Evolutionary conservation across 2,329 filamentous ascomycete species (phyloP).

Genomic region (Fusarium tuaranense): DNA sequence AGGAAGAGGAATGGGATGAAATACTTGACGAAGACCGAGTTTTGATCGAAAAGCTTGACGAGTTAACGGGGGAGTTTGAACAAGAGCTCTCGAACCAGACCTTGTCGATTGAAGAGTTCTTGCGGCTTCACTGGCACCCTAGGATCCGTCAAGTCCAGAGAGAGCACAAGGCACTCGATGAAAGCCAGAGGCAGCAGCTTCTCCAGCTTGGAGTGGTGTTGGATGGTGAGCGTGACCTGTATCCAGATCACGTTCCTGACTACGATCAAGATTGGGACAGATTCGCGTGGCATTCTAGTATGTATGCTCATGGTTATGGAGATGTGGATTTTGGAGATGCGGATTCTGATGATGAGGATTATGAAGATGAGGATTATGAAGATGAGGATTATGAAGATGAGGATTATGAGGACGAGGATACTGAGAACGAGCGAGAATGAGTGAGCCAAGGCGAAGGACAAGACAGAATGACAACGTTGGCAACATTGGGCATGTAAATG

Average conservation of each 20-base stretch:
- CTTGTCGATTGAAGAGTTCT: neutral
- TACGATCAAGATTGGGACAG: too few relatives aligned
- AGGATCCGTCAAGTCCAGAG: neutral
- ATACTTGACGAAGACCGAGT: neutral
- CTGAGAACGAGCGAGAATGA: neutral
- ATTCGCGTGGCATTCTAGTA: too few relatives aligned
- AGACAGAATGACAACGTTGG: neutral
- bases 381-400: neutral
- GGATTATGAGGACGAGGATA: neutral
- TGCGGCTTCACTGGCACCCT: neutral
- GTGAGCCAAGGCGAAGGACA: neutral
- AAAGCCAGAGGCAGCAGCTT: neutral
- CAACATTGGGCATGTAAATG: neutral
- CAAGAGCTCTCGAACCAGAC: fast-evolving
- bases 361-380: too few relatives aligned
- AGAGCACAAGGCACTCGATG: fast-evolving
- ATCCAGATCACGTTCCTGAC: too few relatives aligned
- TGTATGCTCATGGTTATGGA: too few relatives aligned
- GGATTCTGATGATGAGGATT: too few relatives aligned
- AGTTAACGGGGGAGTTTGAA: neutral
- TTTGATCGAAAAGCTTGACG: neutral
- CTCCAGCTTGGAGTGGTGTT: neutral
- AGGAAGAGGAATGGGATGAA: neutral
- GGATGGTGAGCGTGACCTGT: neutral
- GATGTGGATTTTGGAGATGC: too few relatives aligned